Conservation (phyloP, 2,329 filamentous ascomycete genomes). For the Trichophyton equinum region DNA sequence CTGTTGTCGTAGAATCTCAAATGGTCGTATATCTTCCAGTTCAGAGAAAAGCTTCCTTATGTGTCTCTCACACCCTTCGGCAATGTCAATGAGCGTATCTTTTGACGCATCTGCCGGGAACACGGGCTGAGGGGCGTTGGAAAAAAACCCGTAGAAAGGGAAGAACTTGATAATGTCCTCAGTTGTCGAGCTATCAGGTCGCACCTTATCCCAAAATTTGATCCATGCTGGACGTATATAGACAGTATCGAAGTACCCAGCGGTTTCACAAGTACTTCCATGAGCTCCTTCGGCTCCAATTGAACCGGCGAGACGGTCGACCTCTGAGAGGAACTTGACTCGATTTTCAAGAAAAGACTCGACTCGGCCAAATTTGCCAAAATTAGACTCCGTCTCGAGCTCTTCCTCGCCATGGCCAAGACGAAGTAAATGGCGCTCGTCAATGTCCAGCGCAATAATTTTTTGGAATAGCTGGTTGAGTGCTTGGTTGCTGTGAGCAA, state of each 20-base stretch:
- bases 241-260: constrained; percentile 89
- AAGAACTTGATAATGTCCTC: constrained; percentile 60
- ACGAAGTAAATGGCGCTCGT: constrained; percentile 81
- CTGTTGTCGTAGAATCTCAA: constrained; percentile 80
- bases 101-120: constrained; percentile 57
- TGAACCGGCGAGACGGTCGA: constrained; percentile 71
- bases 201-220: constrained; percentile 59
- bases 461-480: constrained; percentile 96
- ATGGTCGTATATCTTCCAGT: constrained; percentile 83
- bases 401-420: constrained; percentile 94
- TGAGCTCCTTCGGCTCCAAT: constrained; percentile 87
- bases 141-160: constrained; percentile 80
- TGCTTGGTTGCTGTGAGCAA: constrained; percentile 96
- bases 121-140: constrained; percentile 72
- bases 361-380: constrained; percentile 87
- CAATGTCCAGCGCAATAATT: constrained; percentile 91
- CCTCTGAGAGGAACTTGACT: constrained; percentile 63
- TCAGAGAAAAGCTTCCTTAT: constrained; percentile 84
- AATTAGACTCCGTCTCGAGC: constrained; percentile 69
- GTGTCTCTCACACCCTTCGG: constrained; percentile 74
- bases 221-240: constrained; percentile 83
- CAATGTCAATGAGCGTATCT: constrained; percentile 60
- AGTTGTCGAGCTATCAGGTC: constrained; percentile 43
- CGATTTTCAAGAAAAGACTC: constrained; percentile 91
- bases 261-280: constrained; percentile 89